Evolutionary conservation across 2,329 filamentous ascomycete species (phyloP).

Genomic region (Anisogramma anomala): DNA sequence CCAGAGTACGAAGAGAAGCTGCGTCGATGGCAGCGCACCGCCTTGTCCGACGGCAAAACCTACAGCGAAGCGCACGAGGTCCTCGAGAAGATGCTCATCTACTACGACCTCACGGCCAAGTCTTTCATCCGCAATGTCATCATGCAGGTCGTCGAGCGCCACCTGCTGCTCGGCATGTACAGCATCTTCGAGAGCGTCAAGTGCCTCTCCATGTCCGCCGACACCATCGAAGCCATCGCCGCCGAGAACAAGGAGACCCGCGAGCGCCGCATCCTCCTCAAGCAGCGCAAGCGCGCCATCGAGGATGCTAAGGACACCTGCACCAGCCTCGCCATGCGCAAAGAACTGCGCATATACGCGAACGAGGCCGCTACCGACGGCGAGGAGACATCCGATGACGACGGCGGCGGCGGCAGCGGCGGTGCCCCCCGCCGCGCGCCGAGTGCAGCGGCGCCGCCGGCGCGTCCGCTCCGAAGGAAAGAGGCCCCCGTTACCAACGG

Average conservation of each 20-base stretch:
- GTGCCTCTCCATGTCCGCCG: conserved; percentile 34
- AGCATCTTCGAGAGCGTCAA: conserved; percentile 41
- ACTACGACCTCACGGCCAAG: conserved; percentile 41
- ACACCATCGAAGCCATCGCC: conserved; percentile 37
- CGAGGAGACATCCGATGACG: conserved; percentile 15
- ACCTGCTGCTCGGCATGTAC: conserved; percentile 40
- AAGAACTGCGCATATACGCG: conserved; percentile 30
- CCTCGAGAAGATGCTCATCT: conserved; percentile 44
- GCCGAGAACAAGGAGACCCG: conserved; percentile 43
- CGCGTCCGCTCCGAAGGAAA: background rate
- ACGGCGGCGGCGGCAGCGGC: background rate
- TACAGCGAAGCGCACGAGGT: conserved; percentile 42
- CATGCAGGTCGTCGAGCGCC: conserved; percentile 40
- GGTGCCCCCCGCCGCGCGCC: background rate
- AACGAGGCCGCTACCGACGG: conserved; percentile 21
- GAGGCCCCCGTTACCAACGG: conserved; percentile 6
- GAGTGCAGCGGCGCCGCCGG: background rate
- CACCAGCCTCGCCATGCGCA: conserved; percentile 39
- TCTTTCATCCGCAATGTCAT: conserved; percentile 42
- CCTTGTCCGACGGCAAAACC: conserved; percentile 29
- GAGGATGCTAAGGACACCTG: conserved; percentile 39
- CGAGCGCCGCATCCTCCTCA: conserved; percentile 35
- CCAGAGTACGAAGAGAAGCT: conserved; percentile 42
- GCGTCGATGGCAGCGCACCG: conserved; percentile 33
- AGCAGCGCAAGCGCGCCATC: conserved; percentile 37